Conservation (phyloP, 768 basidiomycete species). For the Ephemerocybe angulata region DNA sequence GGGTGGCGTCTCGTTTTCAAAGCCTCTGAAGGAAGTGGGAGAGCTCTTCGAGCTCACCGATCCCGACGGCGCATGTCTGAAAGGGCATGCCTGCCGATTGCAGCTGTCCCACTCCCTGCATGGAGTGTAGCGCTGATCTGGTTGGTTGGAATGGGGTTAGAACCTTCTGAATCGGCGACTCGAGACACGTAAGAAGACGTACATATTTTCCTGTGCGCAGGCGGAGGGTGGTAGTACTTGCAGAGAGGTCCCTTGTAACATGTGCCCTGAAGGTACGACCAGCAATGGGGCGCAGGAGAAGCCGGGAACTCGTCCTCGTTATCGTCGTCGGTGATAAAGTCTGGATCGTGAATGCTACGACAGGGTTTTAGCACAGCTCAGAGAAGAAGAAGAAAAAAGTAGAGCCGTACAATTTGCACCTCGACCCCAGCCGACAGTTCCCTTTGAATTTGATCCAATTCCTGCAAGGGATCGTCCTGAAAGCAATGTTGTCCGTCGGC, state of each 20-base stretch:
- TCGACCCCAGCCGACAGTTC: conserved; percentile 39
- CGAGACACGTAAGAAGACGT: neutral
- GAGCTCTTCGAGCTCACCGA: neutral
- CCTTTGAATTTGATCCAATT: conserved; percentile 40
- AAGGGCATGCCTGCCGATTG: neutral
- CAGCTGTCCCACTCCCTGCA: neutral
- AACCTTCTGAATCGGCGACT: neutral
- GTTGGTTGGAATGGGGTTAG: too few relatives aligned
- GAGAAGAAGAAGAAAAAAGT: conserved; percentile 18
- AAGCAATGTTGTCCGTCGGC: conserved; percentile 14
- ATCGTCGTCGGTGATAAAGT: conserved; percentile 17
- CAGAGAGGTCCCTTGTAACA: conserved; percentile 24
- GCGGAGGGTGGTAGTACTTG: conserved; percentile 28
- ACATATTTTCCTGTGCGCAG: conserved; percentile 25
- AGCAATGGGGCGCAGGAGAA: conserved; percentile 27
- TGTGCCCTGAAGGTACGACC: conserved; percentile 33
- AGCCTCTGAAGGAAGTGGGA: neutral
- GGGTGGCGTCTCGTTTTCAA: neutral
- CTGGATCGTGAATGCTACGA: conserved; percentile 30
- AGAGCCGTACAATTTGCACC: conserved; percentile 39
- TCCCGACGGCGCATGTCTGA: neutral
- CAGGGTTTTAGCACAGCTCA: conserved; percentile 3
- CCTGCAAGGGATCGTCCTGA: conserved; percentile 37
- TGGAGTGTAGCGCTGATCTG: neutral
- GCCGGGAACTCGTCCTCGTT: conserved; percentile 4